A percentile compares a stretch with the other conserved stretches of the same genome.
Conservation (phyloP, 1,284 basidiomycete genomes). For the Limonomyces culmigenus region DNA sequence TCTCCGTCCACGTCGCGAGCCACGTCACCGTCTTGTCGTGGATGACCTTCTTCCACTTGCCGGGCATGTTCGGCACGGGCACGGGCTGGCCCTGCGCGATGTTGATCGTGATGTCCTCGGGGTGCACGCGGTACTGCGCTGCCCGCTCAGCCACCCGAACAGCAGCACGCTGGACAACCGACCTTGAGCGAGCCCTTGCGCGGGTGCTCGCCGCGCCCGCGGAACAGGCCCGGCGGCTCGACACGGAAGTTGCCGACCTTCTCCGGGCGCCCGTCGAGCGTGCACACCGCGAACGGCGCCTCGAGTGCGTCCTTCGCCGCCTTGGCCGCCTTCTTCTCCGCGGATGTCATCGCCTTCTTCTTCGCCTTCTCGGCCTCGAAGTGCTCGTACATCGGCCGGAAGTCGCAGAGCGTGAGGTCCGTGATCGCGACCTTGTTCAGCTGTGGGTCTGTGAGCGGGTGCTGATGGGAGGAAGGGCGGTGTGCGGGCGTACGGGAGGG, state of each 20-base stretch:
- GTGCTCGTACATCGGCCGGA: slow-evolving; percentile 87
- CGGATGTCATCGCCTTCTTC: slow-evolving; percentile 76
- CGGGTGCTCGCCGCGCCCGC: slow-evolving; percentile 96
- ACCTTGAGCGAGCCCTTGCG: slow-evolving; percentile 95
- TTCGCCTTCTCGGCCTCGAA: slow-evolving; percentile 86
- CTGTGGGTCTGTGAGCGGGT: slow-evolving; percentile 17
- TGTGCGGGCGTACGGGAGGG: slow-evolving; percentile 68
- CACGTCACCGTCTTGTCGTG: slow-evolving; percentile 94
- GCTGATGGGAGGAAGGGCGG: slow-evolving; percentile 3
- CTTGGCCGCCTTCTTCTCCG: slow-evolving; percentile 85
- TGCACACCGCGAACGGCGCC: slow-evolving; percentile 70
- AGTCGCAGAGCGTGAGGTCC: slow-evolving; percentile 78
- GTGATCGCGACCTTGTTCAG: slow-evolving; percentile 63
- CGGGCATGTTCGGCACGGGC: slow-evolving; percentile 77
- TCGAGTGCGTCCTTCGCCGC: slow-evolving; percentile 75
- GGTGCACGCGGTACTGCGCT: slow-evolving; percentile 61
- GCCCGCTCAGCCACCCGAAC: not conserved
- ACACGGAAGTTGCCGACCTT: slow-evolving; percentile 97
- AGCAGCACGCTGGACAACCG: not conserved
- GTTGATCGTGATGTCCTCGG: slow-evolving; percentile 91
- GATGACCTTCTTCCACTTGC: slow-evolving; percentile 72
- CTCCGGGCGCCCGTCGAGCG: slow-evolving; percentile 91
- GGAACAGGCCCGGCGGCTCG: slow-evolving; percentile 93
- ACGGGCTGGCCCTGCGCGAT: slow-evolving; percentile 62
- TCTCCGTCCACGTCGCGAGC: slow-evolving; percentile 96